Conservation (phyloP, 192 early-diverging fungal genomes). For the Oehlia diaphana region DNA sequence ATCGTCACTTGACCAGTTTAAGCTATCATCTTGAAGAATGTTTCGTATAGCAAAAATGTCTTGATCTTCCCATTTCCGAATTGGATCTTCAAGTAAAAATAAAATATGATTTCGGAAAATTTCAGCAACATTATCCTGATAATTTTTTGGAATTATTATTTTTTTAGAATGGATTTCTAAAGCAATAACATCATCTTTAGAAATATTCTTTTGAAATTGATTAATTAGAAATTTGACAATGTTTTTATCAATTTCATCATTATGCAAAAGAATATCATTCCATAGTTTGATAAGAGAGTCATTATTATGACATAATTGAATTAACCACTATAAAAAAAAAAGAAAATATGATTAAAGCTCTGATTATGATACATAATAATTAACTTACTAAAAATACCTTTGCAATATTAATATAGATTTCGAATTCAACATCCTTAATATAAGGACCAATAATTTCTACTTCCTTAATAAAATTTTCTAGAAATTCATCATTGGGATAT, state of each 20-base stretch:
- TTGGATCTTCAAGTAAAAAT: no score
- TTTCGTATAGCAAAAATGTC: no score
- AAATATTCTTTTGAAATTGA: not conserved
- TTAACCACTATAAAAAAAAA: not conserved
- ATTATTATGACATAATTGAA: not conserved
- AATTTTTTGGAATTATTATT: no score
- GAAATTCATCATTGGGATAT: not conserved
- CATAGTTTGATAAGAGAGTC: not conserved
- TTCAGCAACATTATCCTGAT: no score
- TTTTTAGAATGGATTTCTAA: no score
- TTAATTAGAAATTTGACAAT: not conserved
- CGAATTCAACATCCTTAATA: constrained; percentile 1
- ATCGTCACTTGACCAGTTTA: no score
- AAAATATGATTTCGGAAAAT: no score
- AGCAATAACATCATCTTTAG: not conserved
- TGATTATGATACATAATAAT: no score
- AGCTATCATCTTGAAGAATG: no score
- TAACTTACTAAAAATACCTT: not conserved
- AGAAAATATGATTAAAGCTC: not conserved
- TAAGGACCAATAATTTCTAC: not conserved
- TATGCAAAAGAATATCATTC: not conserved
- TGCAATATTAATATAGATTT: not conserved
- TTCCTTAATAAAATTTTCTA: not conserved
- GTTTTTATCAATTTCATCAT: not conserved
- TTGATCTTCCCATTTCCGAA: no score